Conservation (phyloP, 2,329 filamentous ascomycete species). For the Massarina eburnea region DNA sequence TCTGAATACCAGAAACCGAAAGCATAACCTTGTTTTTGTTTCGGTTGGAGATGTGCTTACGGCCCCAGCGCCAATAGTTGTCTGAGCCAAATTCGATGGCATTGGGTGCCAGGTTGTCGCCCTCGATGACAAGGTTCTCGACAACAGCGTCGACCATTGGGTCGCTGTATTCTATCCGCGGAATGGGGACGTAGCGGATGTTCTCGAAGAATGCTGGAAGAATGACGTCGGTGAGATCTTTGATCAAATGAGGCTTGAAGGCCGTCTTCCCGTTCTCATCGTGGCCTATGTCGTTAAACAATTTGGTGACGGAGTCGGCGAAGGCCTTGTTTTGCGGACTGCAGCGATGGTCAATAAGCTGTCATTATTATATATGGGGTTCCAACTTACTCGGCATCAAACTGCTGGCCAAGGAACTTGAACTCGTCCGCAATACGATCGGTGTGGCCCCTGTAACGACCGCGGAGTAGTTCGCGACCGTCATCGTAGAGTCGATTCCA, state of each 20-base stretch:
- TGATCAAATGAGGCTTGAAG: slow-evolving; percentile 92
- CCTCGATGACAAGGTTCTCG: slow-evolving; percentile 93
- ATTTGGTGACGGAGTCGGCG: slow-evolving; percentile 71
- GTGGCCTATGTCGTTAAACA: slow-evolving; percentile 88
- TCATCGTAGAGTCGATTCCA: slow-evolving; percentile 86
- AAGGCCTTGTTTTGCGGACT: slow-evolving; percentile 78
- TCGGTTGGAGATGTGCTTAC: slow-evolving; percentile 81
- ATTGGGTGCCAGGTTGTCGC: slow-evolving; percentile 95
- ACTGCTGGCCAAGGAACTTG: slow-evolving; percentile 87
- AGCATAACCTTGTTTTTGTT: slow-evolving; percentile 84
- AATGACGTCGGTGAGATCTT: slow-evolving; percentile 85
- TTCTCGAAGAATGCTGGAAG: slow-evolving; percentile 80
- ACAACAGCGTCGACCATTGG: slow-evolving; percentile 81
- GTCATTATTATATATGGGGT: background rate
- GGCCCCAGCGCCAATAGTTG: slow-evolving; percentile 93
- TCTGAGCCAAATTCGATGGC: slow-evolving; percentile 84
- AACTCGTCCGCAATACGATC: slow-evolving; percentile 85
- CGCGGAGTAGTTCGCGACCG: slow-evolving; percentile 81
- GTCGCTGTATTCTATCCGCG: slow-evolving; percentile 91
- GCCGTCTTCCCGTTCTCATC: slow-evolving; percentile 79
- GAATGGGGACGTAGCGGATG: slow-evolving; percentile 86
- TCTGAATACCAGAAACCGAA: slow-evolving; percentile 85
- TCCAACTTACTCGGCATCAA: slow-evolving; percentile 68
- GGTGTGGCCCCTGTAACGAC: slow-evolving; percentile 84
- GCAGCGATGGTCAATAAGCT: background rate